Conservation (phyloP, 106 monocot genomes). For the Narthecium ossifragum region DNA sequence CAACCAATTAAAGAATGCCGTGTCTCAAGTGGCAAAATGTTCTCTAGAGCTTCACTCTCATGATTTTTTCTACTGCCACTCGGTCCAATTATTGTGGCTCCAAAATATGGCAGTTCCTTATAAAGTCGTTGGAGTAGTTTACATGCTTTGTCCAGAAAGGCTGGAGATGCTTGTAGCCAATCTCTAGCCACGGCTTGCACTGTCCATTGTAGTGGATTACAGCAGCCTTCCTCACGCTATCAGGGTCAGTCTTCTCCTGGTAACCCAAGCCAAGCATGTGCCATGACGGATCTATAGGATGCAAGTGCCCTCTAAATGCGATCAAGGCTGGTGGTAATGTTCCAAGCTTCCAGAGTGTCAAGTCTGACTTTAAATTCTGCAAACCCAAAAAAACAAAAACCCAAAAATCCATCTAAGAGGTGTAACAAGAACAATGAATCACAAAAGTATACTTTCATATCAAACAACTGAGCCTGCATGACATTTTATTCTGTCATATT, state of each 20-base stretch:
- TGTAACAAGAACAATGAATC: too few relatives aligned
- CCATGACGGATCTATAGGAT: conserved; percentile 89
- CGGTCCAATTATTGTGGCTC: conserved; percentile 62
- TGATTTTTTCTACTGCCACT: too few relatives aligned
- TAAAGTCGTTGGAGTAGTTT: conserved; percentile 82
- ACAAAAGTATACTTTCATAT: too few relatives aligned
- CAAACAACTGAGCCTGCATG: too few relatives aligned
- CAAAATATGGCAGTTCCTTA: conserved; percentile 83
- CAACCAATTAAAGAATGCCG: not conserved
- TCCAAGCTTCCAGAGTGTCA: conserved; percentile 84
- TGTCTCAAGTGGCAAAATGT: not conserved
- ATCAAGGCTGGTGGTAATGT: conserved; percentile 89
- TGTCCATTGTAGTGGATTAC: conserved; percentile 96
- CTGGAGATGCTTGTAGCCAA: conserved; percentile 72
- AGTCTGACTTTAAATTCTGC: conserved; percentile 88
- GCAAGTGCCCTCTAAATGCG: conserved; percentile 75
- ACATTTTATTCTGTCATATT: too few relatives aligned
- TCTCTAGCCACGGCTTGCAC: conserved; percentile 92
- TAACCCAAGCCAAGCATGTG: conserved; percentile 92
- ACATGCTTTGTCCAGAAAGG: conserved; percentile 88
- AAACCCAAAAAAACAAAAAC: not conserved
- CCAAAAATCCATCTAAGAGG: too few relatives aligned
- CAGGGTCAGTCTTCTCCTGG: conserved; percentile 69
- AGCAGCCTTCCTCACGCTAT: conserved; percentile 48
- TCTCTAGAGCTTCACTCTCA: too few relatives aligned